Evolutionary conservation across 768 basidiomycete species (phyloP), one percentile per base, ranked within the genome.

Genomic region (Leccinum barrowsii): DNA sequence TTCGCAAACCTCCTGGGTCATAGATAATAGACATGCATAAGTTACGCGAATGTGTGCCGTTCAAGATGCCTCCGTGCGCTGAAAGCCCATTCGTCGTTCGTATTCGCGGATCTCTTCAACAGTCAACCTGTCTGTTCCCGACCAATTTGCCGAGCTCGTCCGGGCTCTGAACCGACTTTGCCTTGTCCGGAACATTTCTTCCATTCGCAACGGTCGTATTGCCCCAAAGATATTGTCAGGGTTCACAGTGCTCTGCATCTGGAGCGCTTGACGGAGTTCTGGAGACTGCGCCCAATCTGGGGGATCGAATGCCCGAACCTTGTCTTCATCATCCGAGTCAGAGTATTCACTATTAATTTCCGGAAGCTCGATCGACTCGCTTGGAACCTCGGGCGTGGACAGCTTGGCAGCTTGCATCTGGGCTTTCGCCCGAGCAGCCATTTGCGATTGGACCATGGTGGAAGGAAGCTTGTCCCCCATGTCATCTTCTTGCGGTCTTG

Each of bases 261-360:
- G 79, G 54, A 98, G 80, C 2, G 91, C 90, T 58, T 86, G 82
- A 13, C 85, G 80, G 28, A 98, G 81, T 66, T 89, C 87, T 11
- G 94, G 94, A 24, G 92, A 93, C 70, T 95, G 91, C 1, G 94
- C 92, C 96, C 96, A 98, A 22, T 83, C 78, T 2, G 92, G 92
- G 59, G 87, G 83, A 65, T 87, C 82, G 63, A 85, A 87, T n/a
- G 84, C 85, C 62, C 83, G 79, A 44, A 82, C 80, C 19, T 88
- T 84, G 63, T 87, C 85, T 70, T 95, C 94, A 63, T 95, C 93
- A 48, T 94, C 96, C 5, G 94, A 97, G 73, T 95, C 92, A 5
- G 94, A 97, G 73, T 98, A 98, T 67, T 98, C 96, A 75, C 91
- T 94, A 66, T 94, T 89, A 68, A 97, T 94, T 49, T 98, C 96